Evolutionary conservation across 1,139 yeast species (phyloP), one percentile per base, ranked within the genome.

Genomic region (Yamadazyma jaroonii): DNA sequence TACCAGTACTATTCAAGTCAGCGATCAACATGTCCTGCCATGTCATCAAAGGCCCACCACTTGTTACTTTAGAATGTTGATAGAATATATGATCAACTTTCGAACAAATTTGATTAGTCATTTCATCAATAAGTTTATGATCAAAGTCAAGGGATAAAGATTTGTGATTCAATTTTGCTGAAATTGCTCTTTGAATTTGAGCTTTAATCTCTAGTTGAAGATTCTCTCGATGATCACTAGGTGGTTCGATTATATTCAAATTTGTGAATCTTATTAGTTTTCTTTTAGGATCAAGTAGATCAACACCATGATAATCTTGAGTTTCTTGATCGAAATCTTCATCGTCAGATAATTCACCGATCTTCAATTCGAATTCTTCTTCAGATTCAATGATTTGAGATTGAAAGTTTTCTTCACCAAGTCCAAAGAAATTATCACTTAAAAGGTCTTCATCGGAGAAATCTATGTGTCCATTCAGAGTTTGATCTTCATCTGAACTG

Each of bases 121-220:
- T 34, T 7, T 49, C 48, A 8, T 44, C 43, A 0, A 56, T 53
- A 2, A 54, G 31, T 5, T 44, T 41, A 4, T 54, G 43, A 1
- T 54, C 50, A 9, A 59, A 48, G 8, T 62, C 66, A 1, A 58
- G 25, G 5, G 43, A 35, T 36, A 47, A n/a, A n/a, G n/a, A 24
- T 12, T 25, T 39, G 31, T 38, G 39, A 2, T 37, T 20, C 2
- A 62, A 46, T 34, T 50, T 53, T 1, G 44, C 33, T 13, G 49
- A 47, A 0, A 76, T 55, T 24, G 56, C 62, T 4, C 57, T 44
- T 36, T 67, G 67, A 21, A 72, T 53, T 2, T 64, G 29, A 1
- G 77, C 59, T 25, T 64, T 63, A 22, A 78, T 42, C 43, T 71
- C 75, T 29, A 64, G 51, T 15, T 59, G 48, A n/a, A 75, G 43